Conservation (phyloP, 1,284 basidiomycete genomes). For the Phlebopus sp. region DNA sequence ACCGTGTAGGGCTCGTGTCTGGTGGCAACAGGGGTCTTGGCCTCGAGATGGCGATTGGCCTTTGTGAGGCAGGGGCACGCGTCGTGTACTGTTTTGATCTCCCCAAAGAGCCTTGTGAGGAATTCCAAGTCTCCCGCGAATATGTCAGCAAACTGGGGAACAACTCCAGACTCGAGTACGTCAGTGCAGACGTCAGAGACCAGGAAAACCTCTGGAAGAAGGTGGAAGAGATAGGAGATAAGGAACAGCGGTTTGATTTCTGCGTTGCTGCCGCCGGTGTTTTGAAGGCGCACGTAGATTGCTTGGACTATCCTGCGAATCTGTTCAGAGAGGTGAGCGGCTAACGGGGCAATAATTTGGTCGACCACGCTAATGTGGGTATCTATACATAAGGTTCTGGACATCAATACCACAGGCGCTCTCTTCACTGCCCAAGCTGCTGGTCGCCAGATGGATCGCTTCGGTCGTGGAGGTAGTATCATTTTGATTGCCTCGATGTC, state of each 20-base stretch:
- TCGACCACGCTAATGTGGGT: neutral
- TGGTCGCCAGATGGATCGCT: slow-evolving; percentile 71
- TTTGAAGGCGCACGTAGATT: slow-evolving; percentile 57
- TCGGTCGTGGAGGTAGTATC: slow-evolving; percentile 74
- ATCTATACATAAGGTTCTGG: slow-evolving; percentile 50
- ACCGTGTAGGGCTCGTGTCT: slow-evolving; percentile 74
- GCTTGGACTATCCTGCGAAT: slow-evolving; percentile 67
- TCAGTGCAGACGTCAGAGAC: slow-evolving; percentile 61
- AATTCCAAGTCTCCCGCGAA: slow-evolving; percentile 59
- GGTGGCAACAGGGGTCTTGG: slow-evolving; percentile 82
- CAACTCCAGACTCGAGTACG: slow-evolving; percentile 60
- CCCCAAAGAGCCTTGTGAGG: slow-evolving; percentile 58
- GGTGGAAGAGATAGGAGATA: slow-evolving; percentile 58
- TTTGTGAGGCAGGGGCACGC: slow-evolving; percentile 76
- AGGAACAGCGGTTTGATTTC: slow-evolving; percentile 66
- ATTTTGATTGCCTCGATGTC: slow-evolving; percentile 83
- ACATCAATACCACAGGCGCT: slow-evolving; percentile 76
- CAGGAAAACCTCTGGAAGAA: slow-evolving; percentile 56
- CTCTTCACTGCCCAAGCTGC: slow-evolving; percentile 79
- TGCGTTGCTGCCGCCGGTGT: slow-evolving; percentile 80
- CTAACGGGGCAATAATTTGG: neutral
- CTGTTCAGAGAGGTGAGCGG: slow-evolving; percentile 64
- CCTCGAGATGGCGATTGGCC: slow-evolving; percentile 76
- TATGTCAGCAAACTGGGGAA: slow-evolving; percentile 50
- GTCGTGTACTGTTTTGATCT: slow-evolving; percentile 78